Percentiles rank a stretch among this genome's conserved stretches.
Conservation (phyloP, 371 early-diverging fungal species). For the Chytridium lagenaria region DNA sequence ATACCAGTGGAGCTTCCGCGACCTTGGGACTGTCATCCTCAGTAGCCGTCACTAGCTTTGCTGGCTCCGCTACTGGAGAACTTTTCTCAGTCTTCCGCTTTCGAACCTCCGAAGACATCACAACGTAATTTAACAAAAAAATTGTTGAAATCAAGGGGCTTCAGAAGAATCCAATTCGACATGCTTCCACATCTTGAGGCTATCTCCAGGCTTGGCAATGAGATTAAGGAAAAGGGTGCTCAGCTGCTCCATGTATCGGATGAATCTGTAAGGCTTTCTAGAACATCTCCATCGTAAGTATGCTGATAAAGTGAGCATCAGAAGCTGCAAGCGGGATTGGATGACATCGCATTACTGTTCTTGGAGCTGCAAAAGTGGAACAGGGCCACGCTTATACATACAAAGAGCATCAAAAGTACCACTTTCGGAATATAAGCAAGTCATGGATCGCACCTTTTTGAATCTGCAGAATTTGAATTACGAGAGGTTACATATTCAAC, state of each 20-base stretch:
- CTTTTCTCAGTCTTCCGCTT: background rate
- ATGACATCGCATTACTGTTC: slow-evolving; percentile 26
- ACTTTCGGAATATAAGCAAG: slow-evolving; percentile 36
- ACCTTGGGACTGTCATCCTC: background rate
- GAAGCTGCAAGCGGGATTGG: background rate
- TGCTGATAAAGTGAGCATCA: background rate
- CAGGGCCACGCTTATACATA: slow-evolving; percentile 27
- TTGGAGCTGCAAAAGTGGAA: slow-evolving; percentile 39
- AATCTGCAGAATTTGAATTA: slow-evolving; percentile 46
- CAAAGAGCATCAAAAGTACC: slow-evolving; percentile 24
- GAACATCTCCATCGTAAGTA: background rate
- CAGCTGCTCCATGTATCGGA: background rate
- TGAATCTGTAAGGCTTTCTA: background rate
- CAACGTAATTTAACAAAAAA: too few relatives aligned
- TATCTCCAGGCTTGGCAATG: background rate
- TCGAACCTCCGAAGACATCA: slow-evolving; percentile 3
- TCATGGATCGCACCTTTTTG: slow-evolving; percentile 39
- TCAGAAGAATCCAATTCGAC: too few relatives aligned
- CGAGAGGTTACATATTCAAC: slow-evolving; percentile 41
- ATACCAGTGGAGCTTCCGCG: too few relatives aligned
- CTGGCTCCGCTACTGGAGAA: background rate
- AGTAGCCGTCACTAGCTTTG: background rate
- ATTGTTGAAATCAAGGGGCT: background rate
- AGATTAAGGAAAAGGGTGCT: background rate
- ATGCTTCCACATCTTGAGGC: background rate